Evolutionary conservation across 1,284 basidiomycete species (phyloP), one percentile per base, ranked within the genome.

Genomic region (Trichosporon sp.): DNA sequence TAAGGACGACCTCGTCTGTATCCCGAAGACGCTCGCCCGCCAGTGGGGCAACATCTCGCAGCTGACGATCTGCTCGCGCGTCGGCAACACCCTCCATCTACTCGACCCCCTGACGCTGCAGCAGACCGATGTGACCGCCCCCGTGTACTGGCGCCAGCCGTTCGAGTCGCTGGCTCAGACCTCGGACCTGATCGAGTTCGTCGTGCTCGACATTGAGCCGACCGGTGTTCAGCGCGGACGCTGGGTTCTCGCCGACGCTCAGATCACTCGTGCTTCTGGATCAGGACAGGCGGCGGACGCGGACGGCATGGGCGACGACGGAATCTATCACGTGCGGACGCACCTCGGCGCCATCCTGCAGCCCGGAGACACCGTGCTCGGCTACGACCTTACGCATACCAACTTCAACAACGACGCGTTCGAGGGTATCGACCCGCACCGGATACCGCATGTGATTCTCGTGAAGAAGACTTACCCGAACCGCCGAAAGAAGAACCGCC

Each of bases 401-500:
- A 99, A 99, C 86, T 98, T 92, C 87, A 99, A 99, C 87, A 93
- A 91, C 72, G 90, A 91, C 66, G 90, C 90, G 63, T 98, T 91
- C 81, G 91, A 95, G 43, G 83, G 87, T n/a, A 85, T 98, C 26
- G 88, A 91, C 19, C 78, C 86, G n/a, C 87, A 88, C 65, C 89
- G 91, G 65, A 87, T 96, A 74, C 97, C 96, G 0, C 94, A 98
- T 79, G 90, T 98, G 74, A 89, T 99, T 38, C 89, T 99, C 16
- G 92, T 98, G 74, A 92, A 93, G 86, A 99, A 99, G 88, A 89
- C 93, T 70, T 99, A 98, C 85, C 97, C 96, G 65, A 93, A 96
- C 85, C 86, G 94, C 65, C 85, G 96, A 76, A 98, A 97, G 88
- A 97, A 97, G 88, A 90, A 87, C 80, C 91, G 90, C 84, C 85